Evolutionary conservation across 768 basidiomycete species (phyloP), one percentile per base, ranked within the genome.

Genomic region (Amanita muscaria): DNA sequence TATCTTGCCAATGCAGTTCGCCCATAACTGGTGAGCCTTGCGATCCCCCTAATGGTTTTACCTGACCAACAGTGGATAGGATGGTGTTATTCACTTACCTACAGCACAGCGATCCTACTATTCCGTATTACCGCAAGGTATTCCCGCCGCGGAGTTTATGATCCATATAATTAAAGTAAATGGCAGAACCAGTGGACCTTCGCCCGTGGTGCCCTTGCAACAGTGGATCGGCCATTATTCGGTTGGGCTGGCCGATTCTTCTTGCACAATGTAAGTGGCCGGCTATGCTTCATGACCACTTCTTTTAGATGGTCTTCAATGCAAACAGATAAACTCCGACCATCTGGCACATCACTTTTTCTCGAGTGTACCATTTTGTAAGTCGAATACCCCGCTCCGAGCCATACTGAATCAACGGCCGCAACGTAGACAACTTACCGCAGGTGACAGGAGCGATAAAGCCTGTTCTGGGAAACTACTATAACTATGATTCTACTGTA

Each of bases 341-440:
- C 68, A 80, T 52, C 64, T 80, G 40, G 73, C 74, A 2, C 78
- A 80, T 53, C 77, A 80, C 53, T 73, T 79, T 50, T 80, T 80
- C 61, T 64, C 70, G 18, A 63, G 58, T n/a, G 61, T 74, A 30
- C 77, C 78, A 40, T 80, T 79, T 56, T 80, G 76, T 79, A 54
- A 59, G 73, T 54, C 23, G 43, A 54, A 48, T 47, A 10, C 34
- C 30, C 6, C 16, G 45, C 35, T 46, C 24, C 14, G 27, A 27
- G 4, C n/a, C 0, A 27, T 25, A 31, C 39, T 38, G 1, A 39
- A 6, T 7, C 32, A 36, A 37, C 29, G 40, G 14, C 15, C 2
- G 4, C 19, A 37, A 40, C 39, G 1, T 38, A 77, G 76, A 79
- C 55, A 73, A 79, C 53, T 64, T 70, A 16, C 72, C 73, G 7